Evolutionary conservation across 768 basidiomycete species (phyloP).

Genomic region (Boletus speciosus): DNA sequence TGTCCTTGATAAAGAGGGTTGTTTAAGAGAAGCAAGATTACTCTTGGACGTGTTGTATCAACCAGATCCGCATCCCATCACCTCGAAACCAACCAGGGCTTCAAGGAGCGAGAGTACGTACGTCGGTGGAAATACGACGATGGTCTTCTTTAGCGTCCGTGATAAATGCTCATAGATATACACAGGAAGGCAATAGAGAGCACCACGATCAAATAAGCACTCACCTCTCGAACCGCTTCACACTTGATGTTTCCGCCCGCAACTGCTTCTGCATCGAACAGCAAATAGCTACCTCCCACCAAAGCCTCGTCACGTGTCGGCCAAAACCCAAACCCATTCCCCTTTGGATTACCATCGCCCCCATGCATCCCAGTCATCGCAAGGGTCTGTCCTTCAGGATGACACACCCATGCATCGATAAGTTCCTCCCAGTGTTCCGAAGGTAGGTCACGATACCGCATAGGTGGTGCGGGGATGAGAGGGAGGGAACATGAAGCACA

Average conservation of each 20-base stretch:
- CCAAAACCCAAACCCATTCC: slow-evolving; percentile 62
- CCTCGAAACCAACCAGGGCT: slow-evolving; percentile 60
- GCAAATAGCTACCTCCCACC: slow-evolving; percentile 86
- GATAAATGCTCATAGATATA: neutral
- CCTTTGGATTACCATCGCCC: slow-evolving; percentile 18
- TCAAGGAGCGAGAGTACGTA: slow-evolving; percentile 28
- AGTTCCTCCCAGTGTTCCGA: slow-evolving; percentile 98
- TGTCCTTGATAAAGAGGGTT: slow-evolving; percentile 76
- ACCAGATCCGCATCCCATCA: slow-evolving; percentile 44
- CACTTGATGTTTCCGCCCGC: slow-evolving; percentile 32
- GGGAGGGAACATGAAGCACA: slow-evolving; percentile 81
- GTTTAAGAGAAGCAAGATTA: slow-evolving; percentile 63
- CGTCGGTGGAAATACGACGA: slow-evolving; percentile 72
- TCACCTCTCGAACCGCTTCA: slow-evolving; percentile 41
- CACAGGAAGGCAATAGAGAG: slow-evolving; percentile 3
- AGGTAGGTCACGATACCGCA: slow-evolving; percentile 80
- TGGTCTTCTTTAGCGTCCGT: slow-evolving; percentile 92
- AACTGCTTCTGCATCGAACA: slow-evolving; percentile 66
- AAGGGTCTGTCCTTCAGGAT: slow-evolving; percentile 75
- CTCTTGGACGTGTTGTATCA: slow-evolving; percentile 96
- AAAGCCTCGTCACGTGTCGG: slow-evolving; percentile 68
- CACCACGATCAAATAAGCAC: slow-evolving; percentile 31
- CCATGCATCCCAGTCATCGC: slow-evolving; percentile 43
- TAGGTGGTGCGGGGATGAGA: slow-evolving; percentile 49
- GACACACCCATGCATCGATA: slow-evolving; percentile 98